A percentile compares a stretch with the other conserved stretches of the same genome.
Conservation (phyloP, 306 rosid genomes). For the Senna tora region DNA sequence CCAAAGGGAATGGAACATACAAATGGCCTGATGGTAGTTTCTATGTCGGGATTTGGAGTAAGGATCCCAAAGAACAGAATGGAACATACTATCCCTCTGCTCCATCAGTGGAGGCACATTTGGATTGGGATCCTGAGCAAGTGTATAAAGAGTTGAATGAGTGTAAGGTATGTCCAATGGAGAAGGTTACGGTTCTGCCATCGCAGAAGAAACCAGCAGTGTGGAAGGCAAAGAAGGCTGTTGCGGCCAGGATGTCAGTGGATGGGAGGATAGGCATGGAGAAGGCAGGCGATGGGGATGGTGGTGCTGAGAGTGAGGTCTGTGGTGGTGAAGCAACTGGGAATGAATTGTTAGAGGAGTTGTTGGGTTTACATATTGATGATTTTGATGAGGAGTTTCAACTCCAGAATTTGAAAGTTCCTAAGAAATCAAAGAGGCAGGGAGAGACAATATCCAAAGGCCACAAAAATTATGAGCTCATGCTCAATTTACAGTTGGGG, state of each 20-base stretch:
- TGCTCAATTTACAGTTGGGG: slow-evolving; percentile 91
- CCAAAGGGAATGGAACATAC: slow-evolving; percentile 72
- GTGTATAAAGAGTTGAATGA: slow-evolving; percentile 55
- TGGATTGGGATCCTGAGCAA: slow-evolving; percentile 75
- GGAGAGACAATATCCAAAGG: slow-evolving; percentile 82
- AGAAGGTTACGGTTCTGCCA: slow-evolving; percentile 70
- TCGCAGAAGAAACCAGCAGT: slow-evolving; percentile 84
- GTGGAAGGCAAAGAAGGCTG: slow-evolving; percentile 68
- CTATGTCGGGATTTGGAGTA: slow-evolving; percentile 72
- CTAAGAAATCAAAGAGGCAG: slow-evolving; percentile 65
- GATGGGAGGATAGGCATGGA: slow-evolving; percentile 74
- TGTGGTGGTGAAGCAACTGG: slow-evolving; percentile 40
- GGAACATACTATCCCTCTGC: slow-evolving; percentile 61
- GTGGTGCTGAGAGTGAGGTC: slow-evolving; percentile 35
- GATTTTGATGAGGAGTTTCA: slow-evolving; percentile 35
- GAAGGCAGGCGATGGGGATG: slow-evolving; percentile 62
- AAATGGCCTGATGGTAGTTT: slow-evolving; percentile 74
- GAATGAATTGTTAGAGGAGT: slow-evolving; percentile 51
- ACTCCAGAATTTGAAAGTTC: slow-evolving; percentile 49
- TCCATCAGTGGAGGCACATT: slow-evolving; percentile 45
- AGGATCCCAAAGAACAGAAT: slow-evolving; percentile 55
- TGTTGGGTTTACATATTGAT: slow-evolving; percentile 37
- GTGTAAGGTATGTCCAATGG: slow-evolving; percentile 58
- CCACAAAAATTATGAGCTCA: slow-evolving; percentile 82
- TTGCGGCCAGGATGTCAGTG: slow-evolving; percentile 61